These are phyloP conservation scores for Onygena corvina DNA, from an alignment of 2,329 filamentous ascomycete species.

Conservation along the genomic window DNA sequence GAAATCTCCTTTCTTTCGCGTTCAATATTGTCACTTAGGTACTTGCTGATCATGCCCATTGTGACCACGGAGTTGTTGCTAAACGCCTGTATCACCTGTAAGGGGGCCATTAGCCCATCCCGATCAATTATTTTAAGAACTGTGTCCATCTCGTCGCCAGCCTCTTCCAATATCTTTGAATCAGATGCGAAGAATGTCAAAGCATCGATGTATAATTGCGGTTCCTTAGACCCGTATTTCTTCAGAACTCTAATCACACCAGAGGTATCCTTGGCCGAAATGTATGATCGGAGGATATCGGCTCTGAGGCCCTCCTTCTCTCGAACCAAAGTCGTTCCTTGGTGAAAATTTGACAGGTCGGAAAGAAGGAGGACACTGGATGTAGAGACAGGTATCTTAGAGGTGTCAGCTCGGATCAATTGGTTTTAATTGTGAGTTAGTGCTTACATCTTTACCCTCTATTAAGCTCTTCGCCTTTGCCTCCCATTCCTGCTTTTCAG, in stretches of 20 bases:
- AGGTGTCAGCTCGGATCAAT: conserved; percentile 13
- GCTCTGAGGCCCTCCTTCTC: conserved; percentile 85
- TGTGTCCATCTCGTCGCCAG: conserved; percentile 68
- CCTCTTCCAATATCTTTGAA: conserved; percentile 66
- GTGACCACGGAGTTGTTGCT: conserved; percentile 70
- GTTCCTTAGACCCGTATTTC: conserved; percentile 86
- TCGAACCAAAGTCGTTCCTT: conserved; percentile 82
- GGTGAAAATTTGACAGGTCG: conserved; percentile 76
- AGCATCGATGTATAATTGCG: conserved; percentile 82
- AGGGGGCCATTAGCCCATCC: conserved; percentile 83
- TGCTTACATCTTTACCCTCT: conserved; percentile 55
- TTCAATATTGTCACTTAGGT: conserved; percentile 77
- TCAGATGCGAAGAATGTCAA: conserved; percentile 88
- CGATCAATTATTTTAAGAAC: conserved; percentile 79
- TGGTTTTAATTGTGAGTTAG: background rate
- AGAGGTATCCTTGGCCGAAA: conserved; percentile 76
- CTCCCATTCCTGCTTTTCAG: conserved; percentile 70
- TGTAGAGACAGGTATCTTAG: conserved; percentile 65
- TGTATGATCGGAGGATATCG: conserved; percentile 95
- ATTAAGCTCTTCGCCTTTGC: conserved; percentile 81
- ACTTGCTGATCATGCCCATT: conserved; percentile 94
- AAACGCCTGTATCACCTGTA: conserved; percentile 92
- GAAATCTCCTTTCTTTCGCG: conserved; percentile 78
- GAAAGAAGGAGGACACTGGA: conserved; percentile 90
- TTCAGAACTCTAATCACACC: conserved; percentile 80